These are phyloP conservation scores for Carnegiea gigantea DNA, from an alignment of 179 eudicot genomes.

Conservation along the genomic window DNA sequence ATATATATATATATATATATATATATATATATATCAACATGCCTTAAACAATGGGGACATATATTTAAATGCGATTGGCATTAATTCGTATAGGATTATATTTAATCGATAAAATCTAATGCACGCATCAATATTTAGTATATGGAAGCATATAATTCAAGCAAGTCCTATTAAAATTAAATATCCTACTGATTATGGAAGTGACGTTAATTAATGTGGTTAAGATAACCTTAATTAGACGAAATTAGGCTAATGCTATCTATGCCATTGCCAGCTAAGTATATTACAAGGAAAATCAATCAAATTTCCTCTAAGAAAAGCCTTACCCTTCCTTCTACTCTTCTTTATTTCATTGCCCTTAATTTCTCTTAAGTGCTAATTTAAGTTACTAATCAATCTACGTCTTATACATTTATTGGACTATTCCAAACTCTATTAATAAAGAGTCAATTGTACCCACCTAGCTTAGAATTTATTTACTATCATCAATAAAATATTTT, in stretches of 20 bases:
- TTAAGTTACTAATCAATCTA: background rate
- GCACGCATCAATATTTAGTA: background rate
- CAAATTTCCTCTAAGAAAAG: slow-evolving; percentile 22
- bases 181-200: slow-evolving; percentile 13
- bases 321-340: slow-evolving; percentile 29
- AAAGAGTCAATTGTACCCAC: background rate
- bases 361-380: slow-evolving; percentile 8
- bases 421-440: background rate
- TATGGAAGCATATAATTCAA: slow-evolving; percentile 1
- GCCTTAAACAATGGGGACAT: slow-evolving; percentile 16
- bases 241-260: background rate
- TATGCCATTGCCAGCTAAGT: slow-evolving; percentile 17
- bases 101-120: background rate
- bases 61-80: background rate
- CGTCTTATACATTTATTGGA: background rate
- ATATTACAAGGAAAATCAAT: slow-evolving; percentile 17
- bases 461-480: background rate
- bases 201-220: slow-evolving; percentile 20
- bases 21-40: slow-evolving; percentile 3
- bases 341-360: slow-evolving; percentile 19
- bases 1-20: slow-evolving; percentile 1
- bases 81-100: background rate
- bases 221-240: slow-evolving; percentile 13
- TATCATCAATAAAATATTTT: background rate
- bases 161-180: background rate